phyloP scores from a whole-genome alignment of 805 yeast species.

The Priceomyces carsonii region DNA sequence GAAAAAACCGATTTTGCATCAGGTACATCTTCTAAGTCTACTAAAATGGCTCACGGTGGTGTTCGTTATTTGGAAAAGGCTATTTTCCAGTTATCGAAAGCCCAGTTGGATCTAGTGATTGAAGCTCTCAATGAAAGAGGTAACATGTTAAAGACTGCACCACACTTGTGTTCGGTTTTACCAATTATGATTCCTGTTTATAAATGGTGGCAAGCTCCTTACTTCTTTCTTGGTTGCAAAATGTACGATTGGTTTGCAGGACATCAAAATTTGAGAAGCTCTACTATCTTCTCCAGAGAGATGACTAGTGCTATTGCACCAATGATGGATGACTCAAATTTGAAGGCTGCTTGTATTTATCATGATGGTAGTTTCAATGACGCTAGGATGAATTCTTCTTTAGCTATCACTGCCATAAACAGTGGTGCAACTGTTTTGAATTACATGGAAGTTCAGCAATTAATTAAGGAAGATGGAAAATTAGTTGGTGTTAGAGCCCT shows the following conservation, averaged over 20 bases:
- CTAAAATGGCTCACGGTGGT: constrained; percentile 98
- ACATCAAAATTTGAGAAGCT: constrained; percentile 73
- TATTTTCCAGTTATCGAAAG: constrained; percentile 86
- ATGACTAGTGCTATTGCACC: constrained; percentile 78
- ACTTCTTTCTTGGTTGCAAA: constrained; percentile 88
- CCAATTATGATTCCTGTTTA: constrained; percentile 97
- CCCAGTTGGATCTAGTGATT: constrained; percentile 82
- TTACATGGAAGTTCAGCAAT: constrained; percentile 77
- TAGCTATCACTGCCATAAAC: constrained; percentile 83
- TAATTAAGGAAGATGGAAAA: constrained; percentile 62
- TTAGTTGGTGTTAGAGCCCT: constrained; percentile 74
- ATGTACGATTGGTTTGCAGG: constrained; percentile 94
- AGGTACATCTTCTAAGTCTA: constrained; percentile 91
- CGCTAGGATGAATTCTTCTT: constrained; percentile 81
- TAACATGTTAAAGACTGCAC: constrained; percentile 85
- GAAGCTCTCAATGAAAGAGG: constrained; percentile 89
- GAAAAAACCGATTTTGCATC: constrained; percentile 90
- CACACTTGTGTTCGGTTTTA: constrained; percentile 80
- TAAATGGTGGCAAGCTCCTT: constrained; percentile 94
- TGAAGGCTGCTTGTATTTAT: constrained; percentile 90
- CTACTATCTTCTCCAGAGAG: constrained; percentile 69
- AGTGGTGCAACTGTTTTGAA: constrained; percentile 89
- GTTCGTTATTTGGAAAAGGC: constrained; percentile 95
- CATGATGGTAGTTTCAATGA: constrained; percentile 96
- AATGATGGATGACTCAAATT: constrained; percentile 72